Conservation (phyloP, 805 yeast species). For the Candida suzukii region DNA sequence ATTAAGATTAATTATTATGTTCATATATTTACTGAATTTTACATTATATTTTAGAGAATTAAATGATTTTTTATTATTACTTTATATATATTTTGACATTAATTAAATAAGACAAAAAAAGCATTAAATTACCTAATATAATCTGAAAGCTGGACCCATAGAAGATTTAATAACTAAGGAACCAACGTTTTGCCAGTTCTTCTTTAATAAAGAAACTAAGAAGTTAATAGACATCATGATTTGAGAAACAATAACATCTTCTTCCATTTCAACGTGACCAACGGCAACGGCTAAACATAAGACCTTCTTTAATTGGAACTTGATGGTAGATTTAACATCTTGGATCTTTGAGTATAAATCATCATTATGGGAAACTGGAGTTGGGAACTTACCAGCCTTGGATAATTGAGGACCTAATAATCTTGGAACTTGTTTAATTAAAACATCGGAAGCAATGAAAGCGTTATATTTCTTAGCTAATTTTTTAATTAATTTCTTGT, state of each 20-base stretch:
- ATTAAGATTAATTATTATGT: too few relatives aligned
- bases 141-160: slow-evolving; percentile 99
- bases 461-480: slow-evolving; percentile 99
- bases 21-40: too few relatives aligned
- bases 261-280: slow-evolving; percentile 99
- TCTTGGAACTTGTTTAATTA: slow-evolving; percentile 99
- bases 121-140: slow-evolving; percentile 60
- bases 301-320: slow-evolving; percentile 99
- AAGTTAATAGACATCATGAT: slow-evolving; percentile 98
- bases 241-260: slow-evolving; percentile 93
- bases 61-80: neutral
- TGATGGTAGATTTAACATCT: slow-evolving; percentile 98
- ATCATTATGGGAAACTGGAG: slow-evolving; percentile 99
- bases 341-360: slow-evolving; percentile 92
- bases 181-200: slow-evolving; percentile 99
- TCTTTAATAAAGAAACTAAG: slow-evolving; percentile 98
- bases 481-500: slow-evolving; percentile 99
- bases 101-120: neutral
- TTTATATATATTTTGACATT: neutral
- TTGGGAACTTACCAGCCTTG: slow-evolving; percentile 99
- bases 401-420: slow-evolving; percentile 99
- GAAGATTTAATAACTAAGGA: slow-evolving; percentile 97
- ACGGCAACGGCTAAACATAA: slow-evolving; percentile 99
- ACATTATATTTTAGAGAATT: too few relatives aligned
- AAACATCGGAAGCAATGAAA: slow-evolving; percentile 97